Evolutionary conservation across 2,329 filamentous ascomycete species (phyloP).

Genomic region (Colletotrichum camelliae): DNA sequence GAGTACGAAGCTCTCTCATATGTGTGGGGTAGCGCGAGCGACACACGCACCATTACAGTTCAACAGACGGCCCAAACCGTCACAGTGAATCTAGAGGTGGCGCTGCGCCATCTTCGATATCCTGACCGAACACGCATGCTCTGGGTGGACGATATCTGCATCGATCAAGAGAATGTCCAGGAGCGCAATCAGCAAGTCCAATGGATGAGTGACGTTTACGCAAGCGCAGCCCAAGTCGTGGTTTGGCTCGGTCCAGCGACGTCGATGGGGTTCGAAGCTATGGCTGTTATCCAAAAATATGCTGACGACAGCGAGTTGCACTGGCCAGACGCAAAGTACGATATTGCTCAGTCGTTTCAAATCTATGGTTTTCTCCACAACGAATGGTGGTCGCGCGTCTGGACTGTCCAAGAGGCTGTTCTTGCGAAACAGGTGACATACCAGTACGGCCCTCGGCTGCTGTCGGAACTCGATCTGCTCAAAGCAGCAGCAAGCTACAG

Average conservation of each 20-base stretch:
- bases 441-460: background rate
- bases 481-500: background rate
- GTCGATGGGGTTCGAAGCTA: background rate
- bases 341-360: background rate
- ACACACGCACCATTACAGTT: background rate
- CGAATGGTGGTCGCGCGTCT: background rate
- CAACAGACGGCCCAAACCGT: background rate
- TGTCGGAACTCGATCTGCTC: background rate
- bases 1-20: background rate
- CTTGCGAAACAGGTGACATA: background rate
- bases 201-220: background rate
- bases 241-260: background rate
- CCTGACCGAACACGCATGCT: background rate
- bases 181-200: background rate
- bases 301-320: background rate
- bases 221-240: background rate
- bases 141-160: background rate
- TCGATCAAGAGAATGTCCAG: background rate
- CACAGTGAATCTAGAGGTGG: background rate
- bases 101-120: background rate
- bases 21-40: background rate
- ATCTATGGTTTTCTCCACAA: accelerated
- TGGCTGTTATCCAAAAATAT: background rate
- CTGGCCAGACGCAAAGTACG: background rate
- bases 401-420: background rate